Evolutionary conservation across 139 green algal genomes (phyloP).

Genomic region (Ettlia oleoabundans): DNA sequence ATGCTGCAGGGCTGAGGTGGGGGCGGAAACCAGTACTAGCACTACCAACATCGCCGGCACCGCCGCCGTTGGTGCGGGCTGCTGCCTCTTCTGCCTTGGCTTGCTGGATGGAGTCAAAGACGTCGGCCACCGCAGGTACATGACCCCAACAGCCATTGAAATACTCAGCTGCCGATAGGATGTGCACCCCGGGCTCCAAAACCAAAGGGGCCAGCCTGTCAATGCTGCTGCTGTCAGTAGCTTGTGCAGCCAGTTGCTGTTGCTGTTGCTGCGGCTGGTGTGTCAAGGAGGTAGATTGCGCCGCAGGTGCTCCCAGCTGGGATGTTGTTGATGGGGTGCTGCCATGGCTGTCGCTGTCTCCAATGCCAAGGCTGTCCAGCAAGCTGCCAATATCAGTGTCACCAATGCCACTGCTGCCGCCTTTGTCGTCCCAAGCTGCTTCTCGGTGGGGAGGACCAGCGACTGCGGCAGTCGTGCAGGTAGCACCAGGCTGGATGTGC

Average conservation of each 20-base stretch:
- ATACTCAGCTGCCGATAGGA: slow-evolving; percentile 43
- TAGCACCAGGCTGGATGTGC: too few relatives aligned
- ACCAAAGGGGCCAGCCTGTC: background rate
- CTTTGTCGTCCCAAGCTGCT: background rate
- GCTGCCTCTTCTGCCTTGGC: background rate
- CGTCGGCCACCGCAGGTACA: slow-evolving; percentile 25
- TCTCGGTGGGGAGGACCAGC: too few relatives aligned
- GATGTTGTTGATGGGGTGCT: too few relatives aligned
- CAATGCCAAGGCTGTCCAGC: slow-evolving; percentile 13
- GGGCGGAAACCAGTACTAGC: too few relatives aligned
- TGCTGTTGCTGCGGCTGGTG: background rate
- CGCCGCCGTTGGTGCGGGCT: background rate
- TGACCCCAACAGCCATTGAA: slow-evolving; percentile 13
- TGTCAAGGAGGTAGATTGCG: too few relatives aligned
- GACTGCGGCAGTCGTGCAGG: too few relatives aligned
- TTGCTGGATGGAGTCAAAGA: slow-evolving; percentile 42
- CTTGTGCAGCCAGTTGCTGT: background rate
- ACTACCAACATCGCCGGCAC: too few relatives aligned
- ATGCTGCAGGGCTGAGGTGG: slow-evolving; percentile 34
- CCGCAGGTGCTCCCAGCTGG: too few relatives aligned
- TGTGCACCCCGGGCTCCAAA: slow-evolving; percentile 30
- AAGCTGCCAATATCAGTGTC: slow-evolving; percentile 1
- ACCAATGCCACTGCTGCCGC: background rate
- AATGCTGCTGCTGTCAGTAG: background rate
- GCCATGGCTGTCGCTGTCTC: background rate